Evolutionary conservation across 2,329 filamentous ascomycete genomes (phyloP), one percentile per base, ranked within the genome.

Genomic region (Tolypocladium capitatum): DNA sequence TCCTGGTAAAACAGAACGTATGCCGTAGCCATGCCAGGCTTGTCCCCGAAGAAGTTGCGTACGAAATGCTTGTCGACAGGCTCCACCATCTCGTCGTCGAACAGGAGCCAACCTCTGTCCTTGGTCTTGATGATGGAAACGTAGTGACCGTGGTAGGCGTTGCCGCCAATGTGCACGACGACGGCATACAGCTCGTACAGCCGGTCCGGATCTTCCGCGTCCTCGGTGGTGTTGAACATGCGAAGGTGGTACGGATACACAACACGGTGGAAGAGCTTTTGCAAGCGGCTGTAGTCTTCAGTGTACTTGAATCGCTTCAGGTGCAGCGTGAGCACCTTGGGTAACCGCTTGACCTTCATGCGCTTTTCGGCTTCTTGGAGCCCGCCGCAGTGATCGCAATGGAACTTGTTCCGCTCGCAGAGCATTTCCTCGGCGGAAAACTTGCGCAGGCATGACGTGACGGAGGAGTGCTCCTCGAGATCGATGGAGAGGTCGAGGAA

Each of bases 381-480:
- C 3, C 92, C 92, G 46, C 92, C 92, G 57, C 92, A 98, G 58
- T 90, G 90, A 63, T 98, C 92, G 68, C 92, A 98, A 62, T 98
- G 91, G 56, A 98, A 98, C 63, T 98, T 98, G 71, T 98, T 97
- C 51, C 90, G 79, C 68, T 98, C 92, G 61, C 92, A 97, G 49
- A 98, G 76, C 88, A 97, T 96, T 66, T 98, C 92, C 59, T 97
- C 92, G 42, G 92, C 89, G 0, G 92, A 98, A 60, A 98, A 98
- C 59, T 96, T 95, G 50, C 87, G 80, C 53, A 98, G 68, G 63
- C 92, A 98, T 27, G 92, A 91, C 3, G 92, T 97, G 4, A 98
- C 92, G 0, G 92, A 98, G 0, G 90, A 90, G 63, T 97, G 89
- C 60, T 96, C 84, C 55, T 95, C 89, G 13, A 98, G 71, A 65